Evolutionary conservation across 2,329 filamentous ascomycete species (phyloP), one percentile per base, ranked within the genome.

Genomic region (Leptographium radiaticola): DNA sequence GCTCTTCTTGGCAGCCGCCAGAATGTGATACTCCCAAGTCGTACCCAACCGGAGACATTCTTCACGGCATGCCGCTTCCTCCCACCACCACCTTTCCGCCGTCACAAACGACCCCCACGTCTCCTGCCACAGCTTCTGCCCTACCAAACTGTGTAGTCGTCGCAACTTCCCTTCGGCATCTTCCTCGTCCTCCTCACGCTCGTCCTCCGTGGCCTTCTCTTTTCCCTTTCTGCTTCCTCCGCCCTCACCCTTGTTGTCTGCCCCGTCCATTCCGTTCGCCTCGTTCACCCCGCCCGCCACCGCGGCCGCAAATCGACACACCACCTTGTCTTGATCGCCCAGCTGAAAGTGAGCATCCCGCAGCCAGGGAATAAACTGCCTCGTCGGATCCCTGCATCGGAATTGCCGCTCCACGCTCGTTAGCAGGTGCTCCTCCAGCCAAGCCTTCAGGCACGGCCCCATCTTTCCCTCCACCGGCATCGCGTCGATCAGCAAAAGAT

Each of bases 401-500:
- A 79, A 82, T 16, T 75, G 68, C 25, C 71, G 70, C 61, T 82
- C 77, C 0, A 87, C 66, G 54, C 81, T 82, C 8, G 76, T 64
- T 2, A 83, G 63, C 0, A 87, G 68, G 51, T 84, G 71, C 4
- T 77, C 71, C 45, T 84, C 78, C 2, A 87, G 68, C 83, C 83
- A 87, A 1, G 69, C 64, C 39, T 75, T 70, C 62, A 87, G 67
- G 1, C 68, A 67, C 0, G 78, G 79, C 0, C 83, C 84, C 30
- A 80, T 68, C 0, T 75, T 80, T 2, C 70, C 66, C 4, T 75
- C 67, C 0, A 75, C 68, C 0, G 84, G 84, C 9, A 76, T 68
- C 0, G 83, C 80, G 55, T 87, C 80, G 58, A 86, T 77, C 18
- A 86, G 66, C 0, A 76, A 75, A 16, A 87, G 65, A 55, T 83